Base-by-base conservation (phyloP, 1,139 yeast species). In the Kodamaea arcana region DNA sequence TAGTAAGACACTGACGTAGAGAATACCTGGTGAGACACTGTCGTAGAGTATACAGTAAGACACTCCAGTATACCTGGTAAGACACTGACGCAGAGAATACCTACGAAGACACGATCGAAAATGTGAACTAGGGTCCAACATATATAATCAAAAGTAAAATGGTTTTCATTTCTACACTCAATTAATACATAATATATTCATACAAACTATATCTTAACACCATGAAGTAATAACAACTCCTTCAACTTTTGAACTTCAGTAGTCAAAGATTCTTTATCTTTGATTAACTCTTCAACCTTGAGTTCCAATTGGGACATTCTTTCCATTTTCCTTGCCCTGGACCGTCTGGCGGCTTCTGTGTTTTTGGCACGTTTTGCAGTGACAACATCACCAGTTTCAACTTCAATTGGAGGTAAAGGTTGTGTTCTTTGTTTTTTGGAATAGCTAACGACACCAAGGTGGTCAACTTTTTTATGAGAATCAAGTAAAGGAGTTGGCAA, bases 271-370 rank as follows among this genome's bases (percentile, higher is more conserved):
- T 65, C 50, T 56, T 85, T 85, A 43, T 70, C 78, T 27, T 58
- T 50, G 41, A 78, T 54, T 45, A 88, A 69, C 29, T 61, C 75
- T 46, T 81, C 86, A 39, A 90, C 94, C 56, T 77, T 77, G 21
- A 63, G 76, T 62, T 90, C 97, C 58, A 90, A 69, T 56, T 86
- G 94, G 40, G 62, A 55, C 86, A 90, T 83, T 60, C 95, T 76
- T 59, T 84, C 87, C 78, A 84, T 80, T 65, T 88, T 87, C 62
- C 95, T 80, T 27, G 95, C 95, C 50, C 97, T 75, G 29, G 97
- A 87, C 56, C 97, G 76, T 61, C 97, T 80, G 12, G 97, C 97
- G 42, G 97, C 97, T 59, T 88, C 96, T 16, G 97, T 90, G 71
- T 90, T 90, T 60, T 90, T 80, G 27, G 97, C 97, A 53, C 98